These are phyloP conservation scores for Aspergillus udagawae DNA, from an alignment of 2,329 filamentous ascomycete species.

Conservation along the genomic window DNA sequence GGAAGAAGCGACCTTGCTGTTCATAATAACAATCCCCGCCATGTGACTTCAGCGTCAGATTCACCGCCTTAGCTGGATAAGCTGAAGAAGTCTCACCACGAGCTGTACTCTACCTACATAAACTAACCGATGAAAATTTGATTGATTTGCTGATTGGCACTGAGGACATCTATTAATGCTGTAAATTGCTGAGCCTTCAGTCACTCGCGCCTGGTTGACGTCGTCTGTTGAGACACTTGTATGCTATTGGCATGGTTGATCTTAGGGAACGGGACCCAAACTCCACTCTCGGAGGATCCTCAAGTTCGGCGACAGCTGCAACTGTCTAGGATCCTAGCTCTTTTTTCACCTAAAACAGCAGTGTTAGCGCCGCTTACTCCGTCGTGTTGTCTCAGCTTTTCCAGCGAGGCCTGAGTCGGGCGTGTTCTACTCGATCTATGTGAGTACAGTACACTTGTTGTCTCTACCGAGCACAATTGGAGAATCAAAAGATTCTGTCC, in stretches of 20 bases:
- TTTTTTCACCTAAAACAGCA: conserved; percentile 1
- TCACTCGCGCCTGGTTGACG: neutral
- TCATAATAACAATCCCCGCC: conserved; percentile 16
- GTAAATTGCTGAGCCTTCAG: neutral
- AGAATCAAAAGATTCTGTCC: conserved; percentile 1
- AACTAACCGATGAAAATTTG: conserved; percentile 1
- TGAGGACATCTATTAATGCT: neutral
- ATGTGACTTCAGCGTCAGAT: conserved; percentile 30
- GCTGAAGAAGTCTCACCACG: neutral
- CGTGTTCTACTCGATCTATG: conserved; percentile 23
- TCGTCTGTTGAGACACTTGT: neutral
- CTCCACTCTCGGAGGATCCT: conserved; percentile 16
- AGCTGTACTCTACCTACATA: neutral
- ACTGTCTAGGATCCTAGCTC: neutral
- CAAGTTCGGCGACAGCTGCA: conserved; percentile 4
- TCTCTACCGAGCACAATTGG: neutral
- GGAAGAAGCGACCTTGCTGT: neutral
- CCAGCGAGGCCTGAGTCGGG: conserved; percentile 24
- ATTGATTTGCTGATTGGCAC: neutral
- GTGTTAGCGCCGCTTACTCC: conserved; percentile 2
- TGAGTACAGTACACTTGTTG: conserved; percentile 20
- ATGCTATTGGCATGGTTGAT: conserved; percentile 8
- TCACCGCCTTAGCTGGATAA: conserved; percentile 15
- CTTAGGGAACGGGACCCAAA: conserved; percentile 23
- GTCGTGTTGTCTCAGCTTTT: conserved; percentile 27